Base-by-base conservation (phyloP, 2,329 filamentous ascomycete species). In the Ophiostoma tasmaniense region DNA sequence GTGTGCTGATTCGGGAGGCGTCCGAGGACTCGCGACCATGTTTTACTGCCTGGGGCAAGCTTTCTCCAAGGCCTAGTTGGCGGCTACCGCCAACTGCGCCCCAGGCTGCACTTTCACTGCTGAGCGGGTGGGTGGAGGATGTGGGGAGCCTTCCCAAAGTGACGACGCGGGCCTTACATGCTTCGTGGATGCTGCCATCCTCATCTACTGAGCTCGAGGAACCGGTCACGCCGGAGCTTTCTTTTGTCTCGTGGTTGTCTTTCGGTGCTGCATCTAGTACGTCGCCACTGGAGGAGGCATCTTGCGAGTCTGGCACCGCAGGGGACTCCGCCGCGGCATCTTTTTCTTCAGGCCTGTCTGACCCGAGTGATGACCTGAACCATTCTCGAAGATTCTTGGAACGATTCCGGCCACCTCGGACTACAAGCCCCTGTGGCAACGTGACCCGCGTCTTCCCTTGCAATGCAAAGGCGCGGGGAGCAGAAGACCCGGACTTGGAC, bases 181-280 rank as follows among this genome's bases (percentile, higher is more conserved):
- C 75, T 37, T 76, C 71, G 25, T 75, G 72, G 3, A 76, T 72
- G 61, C 71, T 75, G 42, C 72, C 67, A 11, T 73, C 74, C 10
- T 74, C 72, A 10, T 72, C 72, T 25, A 71, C 52, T 33, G 67
- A 73, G 3, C 64, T 68, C 6, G 72, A 39, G 1, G 72, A 73
- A 28, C 22, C 28, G 17, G 39, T n/a, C 14, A 0, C 11, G 11
- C 25, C 22, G 25, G 35, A 22, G 5, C 10, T 17, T 37, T 50
- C 28, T n/a, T 30, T 6, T 4, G 50, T 55, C 7, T 10, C 50
- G 20, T 10, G 13, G 37, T 10, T 39, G 37, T 3, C 37, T 2
- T 45, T 45, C 7, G 42, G 42, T 17, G 42, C 42, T 45, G 42
- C 7, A 45, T n/a, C 28, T 11, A n/a, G 50, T 33, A 20, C n/a